Conservation (phyloP, 148 eudicot species). For the Spergularia marina region DNA sequence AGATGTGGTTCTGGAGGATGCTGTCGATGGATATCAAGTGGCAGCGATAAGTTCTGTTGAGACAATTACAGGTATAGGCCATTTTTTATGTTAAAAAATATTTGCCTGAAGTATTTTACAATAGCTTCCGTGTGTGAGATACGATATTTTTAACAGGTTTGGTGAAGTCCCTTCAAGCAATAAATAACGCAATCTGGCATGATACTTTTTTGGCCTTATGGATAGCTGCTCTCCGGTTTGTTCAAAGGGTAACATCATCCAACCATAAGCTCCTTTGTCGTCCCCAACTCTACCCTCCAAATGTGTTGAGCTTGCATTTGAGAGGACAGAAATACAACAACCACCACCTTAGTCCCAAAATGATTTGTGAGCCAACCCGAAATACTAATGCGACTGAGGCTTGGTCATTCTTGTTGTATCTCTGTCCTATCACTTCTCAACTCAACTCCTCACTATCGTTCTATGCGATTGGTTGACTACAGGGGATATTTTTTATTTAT, state of each 20-base stretch:
- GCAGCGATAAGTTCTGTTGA: conserved; percentile 81
- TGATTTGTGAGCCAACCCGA: too few species aligned
- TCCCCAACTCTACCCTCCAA: not conserved
- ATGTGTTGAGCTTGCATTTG: not conserved
- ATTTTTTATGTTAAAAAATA: conserved; percentile 11
- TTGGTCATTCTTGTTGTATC: too few species aligned
- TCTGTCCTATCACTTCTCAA: too few species aligned
- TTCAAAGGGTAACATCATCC: conserved; percentile 69
- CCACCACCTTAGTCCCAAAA: too few species aligned
- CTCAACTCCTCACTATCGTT: too few species aligned
- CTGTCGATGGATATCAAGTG: conserved; percentile 82
- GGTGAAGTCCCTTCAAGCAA: conserved; percentile 71
- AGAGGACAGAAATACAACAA: too few species aligned
- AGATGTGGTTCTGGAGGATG: conserved; percentile 83
- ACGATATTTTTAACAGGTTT: conserved; percentile 46
- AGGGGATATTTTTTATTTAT: not conserved
- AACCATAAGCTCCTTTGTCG: conserved; percentile 11
- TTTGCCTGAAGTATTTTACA: not conserved
- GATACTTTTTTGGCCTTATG: conserved; percentile 83
- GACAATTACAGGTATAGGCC: conserved; percentile 58
- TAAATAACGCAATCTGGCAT: conserved; percentile 74
- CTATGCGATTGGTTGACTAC: not conserved
- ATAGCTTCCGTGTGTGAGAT: not conserved
- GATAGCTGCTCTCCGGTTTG: conserved; percentile 90
- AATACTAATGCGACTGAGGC: too few species aligned